Conservation (phyloP, 345 rosid species). For the Jatropha curcas region DNA sequence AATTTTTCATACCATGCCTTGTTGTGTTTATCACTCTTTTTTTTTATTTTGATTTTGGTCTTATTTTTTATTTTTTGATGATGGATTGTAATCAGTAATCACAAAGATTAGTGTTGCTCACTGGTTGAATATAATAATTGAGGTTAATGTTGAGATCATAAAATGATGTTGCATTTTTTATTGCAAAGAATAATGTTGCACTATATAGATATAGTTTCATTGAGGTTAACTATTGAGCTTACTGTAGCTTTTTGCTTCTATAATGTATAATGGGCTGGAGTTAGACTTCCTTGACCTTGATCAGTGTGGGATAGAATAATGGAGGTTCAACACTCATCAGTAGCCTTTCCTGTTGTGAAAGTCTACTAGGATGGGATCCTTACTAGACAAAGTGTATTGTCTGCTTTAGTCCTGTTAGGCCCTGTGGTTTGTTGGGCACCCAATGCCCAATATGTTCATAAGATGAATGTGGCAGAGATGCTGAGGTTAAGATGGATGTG, state of each 20-base stretch:
- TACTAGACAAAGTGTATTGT: background rate
- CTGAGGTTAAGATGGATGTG: too few relatives aligned
- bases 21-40: background rate
- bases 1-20: background rate
- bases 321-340: background rate
- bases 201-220: too few relatives aligned
- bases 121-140: background rate
- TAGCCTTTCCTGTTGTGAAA: background rate
- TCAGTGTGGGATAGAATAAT: background rate
- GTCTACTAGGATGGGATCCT: background rate
- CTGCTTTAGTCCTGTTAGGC: background rate
- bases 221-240: background rate
- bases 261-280: background rate
- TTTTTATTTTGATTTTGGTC: background rate
- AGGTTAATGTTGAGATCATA: background rate
- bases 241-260: background rate
- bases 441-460: too few relatives aligned
- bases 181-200: too few relatives aligned
- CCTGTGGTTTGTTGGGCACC: background rate
- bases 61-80: background rate
- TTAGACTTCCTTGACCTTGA: background rate
- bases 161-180: too few relatives aligned
- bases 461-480: too few relatives aligned
- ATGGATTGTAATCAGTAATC: conserved; percentile 1
- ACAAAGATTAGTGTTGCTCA: background rate